These are phyloP conservation scores for Berkeleyomyces basicola DNA, from an alignment of 2,329 filamentous ascomycete species.

Conservation along the genomic window DNA sequence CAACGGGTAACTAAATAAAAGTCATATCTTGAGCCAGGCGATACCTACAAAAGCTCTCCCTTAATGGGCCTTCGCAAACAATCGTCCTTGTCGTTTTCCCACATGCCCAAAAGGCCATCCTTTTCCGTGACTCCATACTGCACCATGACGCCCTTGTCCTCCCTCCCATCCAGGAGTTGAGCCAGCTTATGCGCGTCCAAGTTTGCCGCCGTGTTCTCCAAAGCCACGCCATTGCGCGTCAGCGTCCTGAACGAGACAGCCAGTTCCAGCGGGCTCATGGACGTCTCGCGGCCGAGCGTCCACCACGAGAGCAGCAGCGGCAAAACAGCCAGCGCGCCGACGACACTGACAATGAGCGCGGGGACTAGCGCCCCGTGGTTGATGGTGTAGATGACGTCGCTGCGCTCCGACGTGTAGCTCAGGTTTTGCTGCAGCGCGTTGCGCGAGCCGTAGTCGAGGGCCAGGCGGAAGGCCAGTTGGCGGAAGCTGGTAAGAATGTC, in stretches of 20 bases:
- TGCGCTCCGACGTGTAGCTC: background rate
- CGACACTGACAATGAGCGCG: background rate
- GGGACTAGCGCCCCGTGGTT: background rate
- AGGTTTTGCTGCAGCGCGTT: background rate
- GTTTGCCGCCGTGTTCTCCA: background rate
- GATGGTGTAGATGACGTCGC: background rate
- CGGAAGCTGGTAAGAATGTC: background rate
- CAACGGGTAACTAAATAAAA: background rate
- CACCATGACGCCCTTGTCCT: background rate
- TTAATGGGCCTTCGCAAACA: background rate
- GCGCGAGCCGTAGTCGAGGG: background rate
- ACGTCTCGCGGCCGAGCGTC: background rate
- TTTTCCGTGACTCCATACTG: background rate
- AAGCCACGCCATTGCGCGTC: background rate
- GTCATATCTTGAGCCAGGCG: background rate
- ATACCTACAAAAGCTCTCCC: background rate
- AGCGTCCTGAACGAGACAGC: background rate
- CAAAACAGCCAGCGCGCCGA: background rate
- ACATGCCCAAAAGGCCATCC: background rate
- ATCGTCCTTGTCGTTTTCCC: background rate
- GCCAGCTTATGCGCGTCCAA: background rate
- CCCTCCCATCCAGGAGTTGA: background rate
- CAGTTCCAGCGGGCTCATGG: background rate
- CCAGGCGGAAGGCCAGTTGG: background rate
- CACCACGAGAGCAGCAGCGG: background rate